A percentile compares a stretch with the other conserved stretches of the same genome.
phyloP scores from a whole-genome alignment of 768 basidiomycete genomes.

The Mycena belliarum region DNA sequence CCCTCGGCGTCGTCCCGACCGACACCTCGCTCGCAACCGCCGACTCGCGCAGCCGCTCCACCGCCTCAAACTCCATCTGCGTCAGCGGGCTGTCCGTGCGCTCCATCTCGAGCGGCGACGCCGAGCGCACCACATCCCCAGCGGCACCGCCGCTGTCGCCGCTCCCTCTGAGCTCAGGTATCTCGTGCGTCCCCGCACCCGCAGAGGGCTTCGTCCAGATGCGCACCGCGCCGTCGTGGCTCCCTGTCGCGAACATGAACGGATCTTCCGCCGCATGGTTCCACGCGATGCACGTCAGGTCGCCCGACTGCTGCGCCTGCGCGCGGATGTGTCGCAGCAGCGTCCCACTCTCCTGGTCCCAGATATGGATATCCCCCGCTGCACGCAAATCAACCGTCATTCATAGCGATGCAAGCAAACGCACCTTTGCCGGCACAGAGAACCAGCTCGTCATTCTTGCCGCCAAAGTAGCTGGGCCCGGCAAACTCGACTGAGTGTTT shows the following conservation, averaged over 20 bases:
- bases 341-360: slow-evolving; percentile 80
- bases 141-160: slow-evolving; percentile 17
- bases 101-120: slow-evolving; percentile 20
- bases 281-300: slow-evolving; percentile 82
- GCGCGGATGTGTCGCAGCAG: slow-evolving; percentile 70
- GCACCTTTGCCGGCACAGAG: slow-evolving; percentile 76
- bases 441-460: slow-evolving; percentile 75
- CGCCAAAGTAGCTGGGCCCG: slow-evolving; percentile 82
- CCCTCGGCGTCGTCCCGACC: slow-evolving; percentile 3
- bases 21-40: slow-evolving; percentile 13
- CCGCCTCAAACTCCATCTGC: slow-evolving; percentile 20
- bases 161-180: background rate
- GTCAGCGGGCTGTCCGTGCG: slow-evolving; percentile 22
- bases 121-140: slow-evolving; percentile 10
- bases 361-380: slow-evolving; percentile 85
- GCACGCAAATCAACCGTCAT: slow-evolving; percentile 2
- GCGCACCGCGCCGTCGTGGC: slow-evolving; percentile 73
- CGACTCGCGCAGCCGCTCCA: slow-evolving; percentile 8
- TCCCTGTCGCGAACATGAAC: slow-evolving; percentile 77
- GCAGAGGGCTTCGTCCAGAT: slow-evolving; percentile 60
- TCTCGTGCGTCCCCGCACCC: background rate
- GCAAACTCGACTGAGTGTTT: slow-evolving; percentile 71
- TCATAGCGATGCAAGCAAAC: slow-evolving; percentile 8
- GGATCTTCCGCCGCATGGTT: slow-evolving; percentile 64
- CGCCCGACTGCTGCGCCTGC: slow-evolving; percentile 57